Conservation (phyloP, 164 flowering plant genomes). For the Chimonanthus praecox region DNA sequence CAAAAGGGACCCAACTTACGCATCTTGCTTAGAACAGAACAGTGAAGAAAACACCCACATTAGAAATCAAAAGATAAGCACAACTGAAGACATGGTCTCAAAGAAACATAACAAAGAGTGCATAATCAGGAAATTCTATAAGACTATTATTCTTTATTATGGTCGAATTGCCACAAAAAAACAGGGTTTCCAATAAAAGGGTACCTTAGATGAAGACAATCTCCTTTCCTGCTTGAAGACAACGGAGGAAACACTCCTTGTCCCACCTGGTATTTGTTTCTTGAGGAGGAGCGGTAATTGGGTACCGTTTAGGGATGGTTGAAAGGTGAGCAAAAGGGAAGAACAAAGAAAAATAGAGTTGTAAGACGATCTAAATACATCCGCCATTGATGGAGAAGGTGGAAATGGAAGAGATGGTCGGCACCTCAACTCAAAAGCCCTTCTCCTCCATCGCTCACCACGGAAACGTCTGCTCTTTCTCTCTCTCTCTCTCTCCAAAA, state of each 20-base stretch:
- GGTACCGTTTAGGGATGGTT: not conserved
- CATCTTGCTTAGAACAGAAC: not conserved
- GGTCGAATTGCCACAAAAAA: not conserved
- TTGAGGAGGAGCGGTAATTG: slow-evolving; percentile 18
- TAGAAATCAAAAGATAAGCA: not conserved
- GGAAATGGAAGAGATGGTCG: not conserved
- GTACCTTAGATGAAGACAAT: slow-evolving; percentile 22
- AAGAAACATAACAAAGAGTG: not conserved
- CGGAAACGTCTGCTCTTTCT: not conserved
- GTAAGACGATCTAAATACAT: slow-evolving; percentile 30
- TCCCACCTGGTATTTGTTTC: slow-evolving; percentile 13
- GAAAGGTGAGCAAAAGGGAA: slow-evolving; percentile 9
- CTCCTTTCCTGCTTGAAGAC: slow-evolving; percentile 13
- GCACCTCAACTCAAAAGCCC: not conserved
- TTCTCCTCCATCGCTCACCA: not conserved
- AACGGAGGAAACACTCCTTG: slow-evolving; percentile 16
- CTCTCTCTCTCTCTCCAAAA: not conserved
- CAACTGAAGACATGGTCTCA: not conserved
- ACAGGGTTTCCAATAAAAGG: not conserved
- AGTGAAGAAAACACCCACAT: not conserved
- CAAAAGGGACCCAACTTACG: not conserved
- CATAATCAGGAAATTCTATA: not conserved
- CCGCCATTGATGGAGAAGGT: slow-evolving; percentile 37
- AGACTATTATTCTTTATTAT: not conserved
- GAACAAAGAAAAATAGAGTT: slow-evolving; percentile 16